Evolutionary conservation across 73 alveolate genomes (phyloP).

Genomic region (Uronychia setigera): DNA sequence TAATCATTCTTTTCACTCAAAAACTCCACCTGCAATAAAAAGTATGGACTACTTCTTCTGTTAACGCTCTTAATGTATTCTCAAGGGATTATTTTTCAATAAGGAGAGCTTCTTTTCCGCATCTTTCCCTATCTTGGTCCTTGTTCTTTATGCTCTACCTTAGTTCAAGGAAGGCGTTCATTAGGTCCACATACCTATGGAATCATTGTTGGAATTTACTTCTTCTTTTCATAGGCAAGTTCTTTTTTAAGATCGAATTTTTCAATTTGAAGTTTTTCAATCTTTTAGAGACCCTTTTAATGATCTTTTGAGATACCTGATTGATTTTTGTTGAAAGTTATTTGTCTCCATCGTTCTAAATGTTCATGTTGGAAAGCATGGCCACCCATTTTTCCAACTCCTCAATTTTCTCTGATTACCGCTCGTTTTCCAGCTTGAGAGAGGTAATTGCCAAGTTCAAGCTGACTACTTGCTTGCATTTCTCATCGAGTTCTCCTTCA

Average conservation of each 20-base stretch:
- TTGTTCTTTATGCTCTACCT: conserved; percentile 11
- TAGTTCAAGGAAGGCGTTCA: conserved; percentile 35
- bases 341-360: too few relatives aligned
- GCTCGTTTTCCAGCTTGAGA: conserved; percentile 13
- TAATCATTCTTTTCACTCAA: conserved; percentile 40
- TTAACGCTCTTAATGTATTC: conserved; percentile 18
- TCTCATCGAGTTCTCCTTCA: too few relatives aligned
- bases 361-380: conserved; percentile 22
- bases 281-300: too few relatives aligned
- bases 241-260: conserved; percentile 42
- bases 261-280: conserved; percentile 33
- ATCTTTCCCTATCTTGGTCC: conserved; percentile 17
- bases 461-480: too few relatives aligned
- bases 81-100: conserved; percentile 29
- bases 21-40: conserved; percentile 11
- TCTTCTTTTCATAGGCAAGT: conserved; percentile 42
- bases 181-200: conserved; percentile 30
- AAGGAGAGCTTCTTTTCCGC: conserved; percentile 5
- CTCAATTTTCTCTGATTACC: conserved; percentile 4
- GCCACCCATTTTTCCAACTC: conserved; percentile 22
- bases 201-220: background rate
- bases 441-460: conserved; percentile 18
- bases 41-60: conserved; percentile 26
- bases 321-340: too few relatives aligned
- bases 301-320: too few relatives aligned